phyloP scores from a whole-genome alignment of 2,329 filamentous ascomycete genomes.

The Pestalotiopsis sp. region DNA sequence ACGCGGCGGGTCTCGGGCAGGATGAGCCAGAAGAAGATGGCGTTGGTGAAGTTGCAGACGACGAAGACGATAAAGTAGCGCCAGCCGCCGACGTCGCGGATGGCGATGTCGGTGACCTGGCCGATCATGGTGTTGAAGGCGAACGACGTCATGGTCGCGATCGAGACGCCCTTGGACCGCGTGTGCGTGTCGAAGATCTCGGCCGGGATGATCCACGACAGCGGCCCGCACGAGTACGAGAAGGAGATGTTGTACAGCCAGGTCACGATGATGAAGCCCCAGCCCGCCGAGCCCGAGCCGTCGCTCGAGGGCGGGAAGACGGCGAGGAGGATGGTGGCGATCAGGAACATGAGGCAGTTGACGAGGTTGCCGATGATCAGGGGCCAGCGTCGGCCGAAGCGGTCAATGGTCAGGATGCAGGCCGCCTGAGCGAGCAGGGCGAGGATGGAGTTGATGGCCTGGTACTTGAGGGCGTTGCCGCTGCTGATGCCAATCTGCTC shows the following conservation, averaged over 20 bases:
- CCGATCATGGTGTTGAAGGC: constrained; percentile 66
- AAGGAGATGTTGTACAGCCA: constrained; percentile 83
- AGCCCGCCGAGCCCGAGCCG: constrained; percentile 53
- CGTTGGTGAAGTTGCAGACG: constrained; percentile 58
- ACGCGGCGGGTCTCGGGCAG: constrained; percentile 65
- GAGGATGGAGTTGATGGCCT: constrained; percentile 72
- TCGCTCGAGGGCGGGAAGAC: constrained; percentile 60
- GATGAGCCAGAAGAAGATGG: constrained; percentile 58
- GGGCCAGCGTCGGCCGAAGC: constrained; percentile 69
- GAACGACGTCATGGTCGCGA: constrained; percentile 72
- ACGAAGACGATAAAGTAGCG: constrained; percentile 62
- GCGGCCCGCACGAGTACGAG: constrained; percentile 67
- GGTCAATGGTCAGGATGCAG: constrained; percentile 70
- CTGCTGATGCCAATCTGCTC: constrained; percentile 66
- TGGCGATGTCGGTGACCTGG: constrained; percentile 40
- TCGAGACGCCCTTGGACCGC: constrained; percentile 71
- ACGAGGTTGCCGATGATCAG: constrained; percentile 71
- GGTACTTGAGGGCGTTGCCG: constrained; percentile 69
- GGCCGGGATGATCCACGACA: constrained; percentile 61
- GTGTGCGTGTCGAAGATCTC: constrained; percentile 80
- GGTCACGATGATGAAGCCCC: constrained; percentile 75
- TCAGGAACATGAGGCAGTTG: constrained; percentile 72
- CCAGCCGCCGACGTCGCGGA: constrained; percentile 50
- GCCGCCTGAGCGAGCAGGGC: constrained; percentile 67
- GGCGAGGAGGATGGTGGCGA: constrained; percentile 56